Evolutionary conservation across 176 grass and related monocot species (phyloP).

Genomic region (Triticum timopheevii): DNA sequence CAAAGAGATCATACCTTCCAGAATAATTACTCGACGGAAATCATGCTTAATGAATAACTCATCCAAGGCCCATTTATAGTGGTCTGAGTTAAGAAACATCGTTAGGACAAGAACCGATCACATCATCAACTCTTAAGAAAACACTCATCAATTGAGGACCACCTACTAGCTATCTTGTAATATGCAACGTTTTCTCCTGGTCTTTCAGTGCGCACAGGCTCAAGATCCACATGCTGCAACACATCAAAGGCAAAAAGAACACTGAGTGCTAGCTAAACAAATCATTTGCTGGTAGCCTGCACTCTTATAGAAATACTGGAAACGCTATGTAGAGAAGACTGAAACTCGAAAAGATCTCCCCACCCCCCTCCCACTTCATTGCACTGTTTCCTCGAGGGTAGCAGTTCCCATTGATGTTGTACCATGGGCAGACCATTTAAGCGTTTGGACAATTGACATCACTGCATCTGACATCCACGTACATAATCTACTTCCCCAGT

Average conservation of each 20-base stretch:
- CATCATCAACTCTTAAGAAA: conserved; percentile 24
- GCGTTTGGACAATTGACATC: too few relatives aligned
- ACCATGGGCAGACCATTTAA: too few relatives aligned
- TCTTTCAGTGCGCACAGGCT: conserved; percentile 89
- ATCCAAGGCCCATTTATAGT: conserved; percentile 99
- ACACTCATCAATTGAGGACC: background rate
- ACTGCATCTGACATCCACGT: too few relatives aligned
- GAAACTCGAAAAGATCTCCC: too few relatives aligned
- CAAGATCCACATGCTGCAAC: conserved; percentile 84
- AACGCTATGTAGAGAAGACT: background rate
- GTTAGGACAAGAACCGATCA: conserved; percentile 27
- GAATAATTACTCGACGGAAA: conserved; percentile 88
- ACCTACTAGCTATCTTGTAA: conserved; percentile 99
- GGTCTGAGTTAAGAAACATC: conserved; percentile 52
- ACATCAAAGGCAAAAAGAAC: conserved; percentile 26
- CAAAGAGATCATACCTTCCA: conserved; percentile 72
- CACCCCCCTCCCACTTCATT: too few relatives aligned
- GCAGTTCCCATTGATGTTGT: too few relatives aligned
- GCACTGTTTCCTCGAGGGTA: too few relatives aligned
- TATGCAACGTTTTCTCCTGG: conserved; percentile 90
- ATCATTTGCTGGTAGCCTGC: background rate
- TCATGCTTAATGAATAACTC: conserved; percentile 76
- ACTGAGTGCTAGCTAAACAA: background rate
- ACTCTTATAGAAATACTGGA: background rate
- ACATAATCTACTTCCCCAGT: too few relatives aligned